Conservation (phyloP, 148 eudicot genomes). For the Chenopodium suecicum region DNA sequence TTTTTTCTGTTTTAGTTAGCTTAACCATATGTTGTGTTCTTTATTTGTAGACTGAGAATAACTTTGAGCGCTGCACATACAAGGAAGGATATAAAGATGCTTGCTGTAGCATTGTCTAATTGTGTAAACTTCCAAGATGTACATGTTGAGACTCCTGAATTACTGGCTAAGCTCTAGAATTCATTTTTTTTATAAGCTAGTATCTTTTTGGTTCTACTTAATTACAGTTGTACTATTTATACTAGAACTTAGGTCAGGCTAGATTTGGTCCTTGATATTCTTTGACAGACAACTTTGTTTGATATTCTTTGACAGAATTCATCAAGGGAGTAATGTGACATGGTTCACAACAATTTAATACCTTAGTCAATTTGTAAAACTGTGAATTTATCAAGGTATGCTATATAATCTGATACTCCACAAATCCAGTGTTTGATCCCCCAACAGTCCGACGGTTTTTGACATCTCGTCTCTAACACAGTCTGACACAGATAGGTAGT, state of each 20-base stretch:
- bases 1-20: background rate
- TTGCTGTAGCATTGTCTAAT: conserved; percentile 58
- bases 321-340: background rate
- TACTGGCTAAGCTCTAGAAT: conserved; percentile 56
- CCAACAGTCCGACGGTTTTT: too few relatives aligned
- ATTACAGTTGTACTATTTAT: background rate
- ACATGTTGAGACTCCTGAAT: conserved; percentile 25
- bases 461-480: too few relatives aligned
- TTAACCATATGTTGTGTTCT: background rate
- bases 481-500: too few relatives aligned
- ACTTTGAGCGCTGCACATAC: conserved; percentile 88
- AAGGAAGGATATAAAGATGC: conserved; percentile 58
- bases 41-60: conserved; percentile 58
- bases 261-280: background rate
- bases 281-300: background rate
- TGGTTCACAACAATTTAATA: background rate
- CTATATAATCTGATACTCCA: too few relatives aligned
- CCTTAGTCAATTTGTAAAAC: background rate
- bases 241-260: background rate
- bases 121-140: conserved; percentile 61
- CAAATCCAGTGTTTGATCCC: too few relatives aligned
- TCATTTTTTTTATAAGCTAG: background rate
- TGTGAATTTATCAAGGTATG: background rate
- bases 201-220: background rate
- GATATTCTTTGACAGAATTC: background rate